Evolutionary conservation across 768 basidiomycete species (phyloP).

Genomic region (Cubamyces sp.): DNA sequence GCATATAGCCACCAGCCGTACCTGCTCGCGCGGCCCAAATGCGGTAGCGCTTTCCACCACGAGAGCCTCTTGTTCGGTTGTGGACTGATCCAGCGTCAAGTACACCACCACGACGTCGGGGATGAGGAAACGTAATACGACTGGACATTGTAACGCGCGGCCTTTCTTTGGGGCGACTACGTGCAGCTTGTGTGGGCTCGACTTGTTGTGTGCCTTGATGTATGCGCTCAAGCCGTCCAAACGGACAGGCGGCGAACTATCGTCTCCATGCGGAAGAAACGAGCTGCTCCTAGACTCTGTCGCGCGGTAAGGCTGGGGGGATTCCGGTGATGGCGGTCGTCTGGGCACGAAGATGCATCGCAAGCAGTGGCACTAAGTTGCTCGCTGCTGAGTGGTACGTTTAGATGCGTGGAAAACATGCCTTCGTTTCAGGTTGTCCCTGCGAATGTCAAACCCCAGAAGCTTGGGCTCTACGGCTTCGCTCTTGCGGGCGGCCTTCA

Average conservation of each 20-base stretch:
- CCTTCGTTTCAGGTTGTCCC: constrained; percentile 62
- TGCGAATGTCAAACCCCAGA: constrained; percentile 48
- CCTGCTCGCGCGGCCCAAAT: constrained; percentile 77
- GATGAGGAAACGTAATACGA: constrained; percentile 61
- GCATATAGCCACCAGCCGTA: constrained; percentile 33
- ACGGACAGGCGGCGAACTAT: constrained; percentile 43
- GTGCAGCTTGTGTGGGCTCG: constrained; percentile 48
- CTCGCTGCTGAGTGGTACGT: neutral
- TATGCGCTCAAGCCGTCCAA: constrained; percentile 54
- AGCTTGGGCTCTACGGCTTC: constrained; percentile 55
- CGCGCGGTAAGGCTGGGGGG: constrained; percentile 60
- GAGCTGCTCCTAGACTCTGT: constrained; percentile 44
- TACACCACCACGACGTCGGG: constrained; percentile 70
- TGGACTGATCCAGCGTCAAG: constrained; percentile 45
- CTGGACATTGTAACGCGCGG: constrained; percentile 34
- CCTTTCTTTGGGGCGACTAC: constrained; percentile 52
- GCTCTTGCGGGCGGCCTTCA: constrained; percentile 58
- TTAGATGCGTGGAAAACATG: constrained; percentile 36
- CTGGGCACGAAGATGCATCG: constrained; percentile 31
- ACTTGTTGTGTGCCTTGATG: constrained; percentile 60
- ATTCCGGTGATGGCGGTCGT: constrained; percentile 57
- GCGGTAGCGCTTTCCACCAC: constrained; percentile 66
- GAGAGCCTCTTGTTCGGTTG: constrained; percentile 38
- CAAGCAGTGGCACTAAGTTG: too few species aligned
- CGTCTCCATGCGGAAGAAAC: constrained; percentile 48